Evolutionary conservation across 805 yeast species (phyloP).

Genomic region (Wickerhamomyces chambardii): DNA sequence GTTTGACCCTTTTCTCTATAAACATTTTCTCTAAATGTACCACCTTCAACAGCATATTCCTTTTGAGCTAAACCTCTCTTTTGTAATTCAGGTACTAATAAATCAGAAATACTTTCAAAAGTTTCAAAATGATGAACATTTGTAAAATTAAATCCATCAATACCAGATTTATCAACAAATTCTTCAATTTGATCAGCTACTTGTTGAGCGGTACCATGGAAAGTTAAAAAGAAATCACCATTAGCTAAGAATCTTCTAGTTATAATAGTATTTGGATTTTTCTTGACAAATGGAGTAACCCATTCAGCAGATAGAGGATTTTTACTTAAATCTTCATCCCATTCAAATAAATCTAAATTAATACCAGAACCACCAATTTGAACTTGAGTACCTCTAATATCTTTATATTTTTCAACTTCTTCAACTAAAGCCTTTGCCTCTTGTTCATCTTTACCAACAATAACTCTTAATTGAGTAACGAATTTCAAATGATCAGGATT

Average conservation of each 20-base stretch:
- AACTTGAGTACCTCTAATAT: slow-evolving; percentile 28
- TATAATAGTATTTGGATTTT: slow-evolving; percentile 4
- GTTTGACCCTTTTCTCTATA: slow-evolving; percentile 7
- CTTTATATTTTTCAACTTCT: slow-evolving; percentile 20
- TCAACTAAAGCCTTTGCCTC: slow-evolving; percentile 23
- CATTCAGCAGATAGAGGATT: slow-evolving; percentile 17
- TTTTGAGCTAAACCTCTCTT: slow-evolving; percentile 24
- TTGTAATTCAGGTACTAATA: slow-evolving; percentile 25
- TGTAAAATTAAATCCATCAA: slow-evolving; percentile 34
- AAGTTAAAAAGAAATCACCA: slow-evolving; percentile 18
- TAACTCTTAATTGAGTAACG: slow-evolving; percentile 21
- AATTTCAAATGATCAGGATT: slow-evolving; percentile 25
- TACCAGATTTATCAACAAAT: slow-evolving; percentile 29
- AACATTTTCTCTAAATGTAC: slow-evolving; percentile 22
- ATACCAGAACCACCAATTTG: slow-evolving; percentile 30
- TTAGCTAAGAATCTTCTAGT: slow-evolving; percentile 15
- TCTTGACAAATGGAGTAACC: slow-evolving; percentile 15
- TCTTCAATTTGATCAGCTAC: slow-evolving; percentile 30
- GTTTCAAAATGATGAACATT: slow-evolving; percentile 28
- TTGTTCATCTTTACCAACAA: slow-evolving; percentile 26
- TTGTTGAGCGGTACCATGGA: slow-evolving; percentile 23
- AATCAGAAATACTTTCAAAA: slow-evolving; percentile 27
- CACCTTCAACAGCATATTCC: slow-evolving; percentile 21
- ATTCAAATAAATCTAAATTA: slow-evolving; percentile 22
- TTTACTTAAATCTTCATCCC: slow-evolving; percentile 24